Percentiles rank a stretch among this genome's conserved stretches.
Conservation (phyloP, 257 asterid species). For the Perilla frutescens region DNA sequence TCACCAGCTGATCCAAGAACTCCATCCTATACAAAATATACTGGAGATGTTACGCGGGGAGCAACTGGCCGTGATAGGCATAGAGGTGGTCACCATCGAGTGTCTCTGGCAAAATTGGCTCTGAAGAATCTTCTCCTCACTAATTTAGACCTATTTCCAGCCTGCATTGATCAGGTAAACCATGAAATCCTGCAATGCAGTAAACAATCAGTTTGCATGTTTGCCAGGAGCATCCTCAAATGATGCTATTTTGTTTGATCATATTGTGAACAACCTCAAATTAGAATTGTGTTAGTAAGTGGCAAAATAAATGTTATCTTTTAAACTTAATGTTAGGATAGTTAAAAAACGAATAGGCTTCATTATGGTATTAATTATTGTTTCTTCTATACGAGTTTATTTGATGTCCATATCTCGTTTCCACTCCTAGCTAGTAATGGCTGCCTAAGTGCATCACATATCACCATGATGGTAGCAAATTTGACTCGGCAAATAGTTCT, state of each 20-base stretch:
- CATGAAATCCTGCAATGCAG: constrained; percentile 18
- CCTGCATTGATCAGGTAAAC: constrained; percentile 98
- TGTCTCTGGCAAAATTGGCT: constrained; percentile 91
- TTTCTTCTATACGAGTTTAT: constrained; percentile 9
- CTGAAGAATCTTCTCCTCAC: constrained; percentile 93
- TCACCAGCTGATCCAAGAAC: constrained; percentile 99
- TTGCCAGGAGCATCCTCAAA: constrained; percentile 6
- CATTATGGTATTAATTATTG: constrained; percentile 8
- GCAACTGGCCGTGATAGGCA: constrained; percentile 88
- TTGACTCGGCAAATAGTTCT: constrained; percentile 16
- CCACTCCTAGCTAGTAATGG: constrained; percentile 22
- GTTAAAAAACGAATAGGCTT: neutral
- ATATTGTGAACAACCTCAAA: constrained; percentile 24
- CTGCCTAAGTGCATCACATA: constrained; percentile 28
- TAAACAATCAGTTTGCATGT: constrained; percentile 24
- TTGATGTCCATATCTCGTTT: constrained; percentile 21
- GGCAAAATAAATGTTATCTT: neutral
- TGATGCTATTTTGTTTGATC: constrained; percentile 18
- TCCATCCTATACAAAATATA: constrained; percentile 81
- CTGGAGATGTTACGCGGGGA: constrained; percentile 89
- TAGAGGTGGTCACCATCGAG: constrained; percentile 94
- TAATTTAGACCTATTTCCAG: constrained; percentile 95
- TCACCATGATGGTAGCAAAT: constrained; percentile 5
- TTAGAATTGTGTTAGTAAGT: constrained; percentile 1
- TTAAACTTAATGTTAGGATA: constrained; percentile 22